A percentile compares a stretch with the other conserved stretches of the same genome.
Evolutionary conservation across 768 basidiomycete genomes (phyloP).

Genomic region (Rhodocollybia butyracea): DNA sequence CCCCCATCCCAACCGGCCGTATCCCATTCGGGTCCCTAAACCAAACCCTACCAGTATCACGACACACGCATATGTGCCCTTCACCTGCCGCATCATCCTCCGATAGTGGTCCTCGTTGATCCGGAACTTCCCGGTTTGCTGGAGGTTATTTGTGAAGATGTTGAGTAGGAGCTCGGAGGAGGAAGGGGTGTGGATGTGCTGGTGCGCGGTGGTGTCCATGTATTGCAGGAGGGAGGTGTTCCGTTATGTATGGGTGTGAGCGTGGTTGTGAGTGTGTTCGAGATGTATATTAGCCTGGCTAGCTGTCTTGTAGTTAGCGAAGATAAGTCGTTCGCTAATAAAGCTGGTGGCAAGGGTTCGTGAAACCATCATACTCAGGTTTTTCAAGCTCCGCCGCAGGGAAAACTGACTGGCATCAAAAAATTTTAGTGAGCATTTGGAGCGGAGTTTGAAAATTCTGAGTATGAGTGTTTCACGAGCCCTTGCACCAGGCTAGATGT

Average conservation of each 20-base stretch:
- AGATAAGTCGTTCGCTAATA: too few species aligned
- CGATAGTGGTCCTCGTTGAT: conserved; percentile 97
- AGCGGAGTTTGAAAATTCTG: too few species aligned
- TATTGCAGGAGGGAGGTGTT: conserved; percentile 80
- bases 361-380: too few species aligned
- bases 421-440: too few species aligned
- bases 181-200: conserved; percentile 98
- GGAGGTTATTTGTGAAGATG: conserved; percentile 95
- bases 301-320: conserved; percentile 74
- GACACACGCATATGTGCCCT: conserved; percentile 94
- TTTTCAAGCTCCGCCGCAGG: too few species aligned
- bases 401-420: too few species aligned
- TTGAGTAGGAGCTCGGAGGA: conserved; percentile 97
- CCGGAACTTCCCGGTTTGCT: conserved; percentile 97
- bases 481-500: too few species aligned
- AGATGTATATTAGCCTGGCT: conserved; percentile 95
- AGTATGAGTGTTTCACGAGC: too few species aligned
- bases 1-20: conserved; percentile 85
- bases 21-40: conserved; percentile 99
- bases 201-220: conserved; percentile 94
- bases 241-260: too few species aligned
- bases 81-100: conserved; percentile 86
- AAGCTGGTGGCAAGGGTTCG: too few species aligned
- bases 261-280: too few species aligned
- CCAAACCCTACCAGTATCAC: conserved; percentile 99